phyloP scores from a whole-genome alignment of 768 basidiomycete genomes.

The Serendipita indica region DNA sequence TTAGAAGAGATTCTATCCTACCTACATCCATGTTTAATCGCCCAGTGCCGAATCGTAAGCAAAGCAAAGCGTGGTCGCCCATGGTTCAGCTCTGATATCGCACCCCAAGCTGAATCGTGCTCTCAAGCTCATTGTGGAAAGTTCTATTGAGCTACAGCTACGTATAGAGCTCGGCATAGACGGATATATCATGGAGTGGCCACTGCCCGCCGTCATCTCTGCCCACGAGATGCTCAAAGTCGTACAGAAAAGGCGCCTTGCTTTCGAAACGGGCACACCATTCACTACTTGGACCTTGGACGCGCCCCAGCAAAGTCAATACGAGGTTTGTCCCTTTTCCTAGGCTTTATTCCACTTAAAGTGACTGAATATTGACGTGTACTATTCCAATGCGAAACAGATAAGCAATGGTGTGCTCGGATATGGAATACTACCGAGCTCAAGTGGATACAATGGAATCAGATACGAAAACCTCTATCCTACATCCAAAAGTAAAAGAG shows the following conservation, averaged over 20 bases:
- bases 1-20: not conserved
- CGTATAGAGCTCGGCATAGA: not conserved
- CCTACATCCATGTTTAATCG: not conserved
- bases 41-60: not conserved
- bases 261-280: no score
- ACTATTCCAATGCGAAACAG: not conserved
- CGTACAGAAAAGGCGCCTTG: not conserved
- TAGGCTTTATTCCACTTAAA: not conserved
- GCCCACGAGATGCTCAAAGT: not conserved
- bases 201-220: not conserved
- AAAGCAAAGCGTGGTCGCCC: not conserved
- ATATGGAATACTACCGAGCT: not conserved
- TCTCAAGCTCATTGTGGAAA: not conserved
- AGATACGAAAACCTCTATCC: no score
- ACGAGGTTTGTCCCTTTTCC: not conserved
- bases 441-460: not conserved
- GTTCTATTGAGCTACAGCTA: not conserved
- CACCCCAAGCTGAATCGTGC: not conserved
- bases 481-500: no score
- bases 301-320: no score
- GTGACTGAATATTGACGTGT: no score
- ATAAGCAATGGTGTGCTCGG: not conserved
- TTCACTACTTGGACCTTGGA: no score
- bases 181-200: not conserved
- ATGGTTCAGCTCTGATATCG: no score